phyloP scores from a whole-genome alignment of 73 alveolate genomes.

The Diophrys sp. region DNA sequence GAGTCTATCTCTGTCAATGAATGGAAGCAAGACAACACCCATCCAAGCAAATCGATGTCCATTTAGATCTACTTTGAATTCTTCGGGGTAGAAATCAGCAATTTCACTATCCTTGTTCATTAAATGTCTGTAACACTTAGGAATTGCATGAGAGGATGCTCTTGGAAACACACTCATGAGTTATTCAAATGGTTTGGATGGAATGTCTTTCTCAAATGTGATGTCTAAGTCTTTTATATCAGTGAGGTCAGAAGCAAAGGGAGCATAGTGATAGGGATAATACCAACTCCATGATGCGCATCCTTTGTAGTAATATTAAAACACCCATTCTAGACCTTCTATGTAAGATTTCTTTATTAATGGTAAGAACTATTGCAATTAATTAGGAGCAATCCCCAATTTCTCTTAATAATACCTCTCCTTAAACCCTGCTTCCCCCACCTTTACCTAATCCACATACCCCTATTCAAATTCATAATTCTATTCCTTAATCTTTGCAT shows the following conservation, averaged over 20 bases:
- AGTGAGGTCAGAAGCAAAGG: conserved; percentile 89
- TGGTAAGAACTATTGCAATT: conserved; percentile 65
- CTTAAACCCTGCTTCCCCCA: conserved; percentile 81
- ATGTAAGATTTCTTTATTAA: conserved; percentile 81
- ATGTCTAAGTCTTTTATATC: conserved; percentile 46
- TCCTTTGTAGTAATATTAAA: conserved; percentile 96
- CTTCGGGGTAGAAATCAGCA: conserved; percentile 97
- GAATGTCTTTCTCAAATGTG: conserved; percentile 67
- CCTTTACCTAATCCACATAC: conserved; percentile 61
- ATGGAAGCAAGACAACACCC: conserved; percentile 97
- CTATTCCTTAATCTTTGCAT: conserved; percentile 49
- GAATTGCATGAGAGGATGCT: conserved; percentile 82
- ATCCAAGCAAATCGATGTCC: conserved; percentile 98
- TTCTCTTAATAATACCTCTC: conserved; percentile 84
- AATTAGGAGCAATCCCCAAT: conserved; percentile 77
- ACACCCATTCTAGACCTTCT: conserved; percentile 99
- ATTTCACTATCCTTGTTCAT: conserved; percentile 82
- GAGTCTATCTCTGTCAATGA: conserved; percentile 87
- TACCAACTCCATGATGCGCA: conserved; percentile 97
- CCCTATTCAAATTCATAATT: conserved; percentile 39
- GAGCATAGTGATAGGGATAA: conserved; percentile 98
- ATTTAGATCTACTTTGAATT: conserved; percentile 93
- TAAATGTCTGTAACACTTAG: conserved; percentile 72
- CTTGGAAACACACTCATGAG: conserved; percentile 94
- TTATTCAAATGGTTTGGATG: conserved; percentile 86